Percentiles rank a stretch among this genome's conserved stretches.
phyloP scores from a whole-genome alignment of 495 filamentous ascomycete genomes.

The Mytilinidion resinicola region DNA sequence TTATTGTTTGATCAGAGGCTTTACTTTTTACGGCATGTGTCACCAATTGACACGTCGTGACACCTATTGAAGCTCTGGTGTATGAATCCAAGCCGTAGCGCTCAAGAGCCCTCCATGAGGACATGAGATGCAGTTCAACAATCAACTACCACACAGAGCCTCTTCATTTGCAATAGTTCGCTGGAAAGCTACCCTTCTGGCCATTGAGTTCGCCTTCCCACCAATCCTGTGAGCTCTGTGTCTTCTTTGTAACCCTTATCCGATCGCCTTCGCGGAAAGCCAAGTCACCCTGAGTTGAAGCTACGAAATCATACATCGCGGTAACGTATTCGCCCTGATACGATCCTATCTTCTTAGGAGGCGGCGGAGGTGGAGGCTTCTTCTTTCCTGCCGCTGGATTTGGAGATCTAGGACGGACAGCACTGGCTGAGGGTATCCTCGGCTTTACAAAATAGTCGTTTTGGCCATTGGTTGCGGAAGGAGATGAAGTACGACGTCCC shows the following conservation, averaged over 20 bases:
- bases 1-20: no score
- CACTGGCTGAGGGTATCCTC: conserved; percentile 12
- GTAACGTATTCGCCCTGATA: conserved; percentile 59
- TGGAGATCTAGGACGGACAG: conserved; percentile 24
- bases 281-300: conserved; percentile 67
- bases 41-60: no score
- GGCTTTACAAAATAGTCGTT: conserved; percentile 26
- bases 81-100: no score
- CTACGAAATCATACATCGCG: conserved; percentile 74
- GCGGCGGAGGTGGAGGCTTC: conserved; percentile 65
- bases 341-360: conserved; percentile 49
- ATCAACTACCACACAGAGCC: neutral
- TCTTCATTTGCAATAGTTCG: conserved; percentile 60
- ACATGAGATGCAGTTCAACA: neutral
- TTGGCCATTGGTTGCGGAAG: conserved; percentile 12
- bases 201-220: conserved; percentile 86
- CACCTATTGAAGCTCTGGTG: no score
- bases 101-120: no score
- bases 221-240: conserved; percentile 85
- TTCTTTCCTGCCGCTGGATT: conserved; percentile 47
- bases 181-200: conserved; percentile 72
- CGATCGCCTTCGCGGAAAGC: conserved; percentile 77
- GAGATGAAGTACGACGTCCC: conserved; percentile 14
- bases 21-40: no score
- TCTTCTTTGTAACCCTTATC: conserved; percentile 79